Base-by-base conservation (phyloP, 2,329 filamentous ascomycete genomes). In the Bipolaris sorokiniana region DNA sequence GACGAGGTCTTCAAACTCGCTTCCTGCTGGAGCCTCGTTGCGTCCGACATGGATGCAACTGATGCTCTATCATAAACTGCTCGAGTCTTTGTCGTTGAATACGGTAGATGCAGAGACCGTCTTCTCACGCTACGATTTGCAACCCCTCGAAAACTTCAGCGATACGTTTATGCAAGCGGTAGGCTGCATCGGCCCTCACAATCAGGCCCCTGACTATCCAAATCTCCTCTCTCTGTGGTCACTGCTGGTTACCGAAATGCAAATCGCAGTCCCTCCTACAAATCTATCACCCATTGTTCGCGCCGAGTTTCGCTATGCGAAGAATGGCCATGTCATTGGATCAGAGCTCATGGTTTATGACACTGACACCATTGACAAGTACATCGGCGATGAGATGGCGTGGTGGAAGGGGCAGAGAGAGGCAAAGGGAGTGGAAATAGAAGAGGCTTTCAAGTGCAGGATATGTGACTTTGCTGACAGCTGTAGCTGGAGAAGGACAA, bases 371-470 rank as follows among this genome's bases (percentile, higher is more conserved):
- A 78, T 97, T 41, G 83, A 88, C 10, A 77, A 75, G 1, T 96
- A 96, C 70, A 73, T 97, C 3, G 71, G 78, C 0, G 82, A 86
- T 2, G 88, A 90, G 62, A 86, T 97, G 84, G 75, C 82, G n/a
- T 97, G 92, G 92, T 98, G 94, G 94, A 86, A 85, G 31, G 94
- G 93, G 1, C 81, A 89, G 66, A 81, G 93, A 15, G 78, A 84
- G 48, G 86, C 92, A 0, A 82, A 83, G 7, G 94, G 94, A 0
- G 93, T 97, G 2, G 82, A 86, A 6, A 83, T 96, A 6, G 88
- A 93, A 68, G 93, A 97, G 66, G 90, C 91, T 0, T 96, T 89
- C 77, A 98, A 97, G 75, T 98, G 94, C 73, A 80, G 86, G 18
- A 86, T 83, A 22, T 98, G 94, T 70, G 92, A 96, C 64, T 97